These are phyloP conservation scores for Actinidia polygama DNA, from an alignment of 179 eudicot genomes.

Conservation along the genomic window DNA sequence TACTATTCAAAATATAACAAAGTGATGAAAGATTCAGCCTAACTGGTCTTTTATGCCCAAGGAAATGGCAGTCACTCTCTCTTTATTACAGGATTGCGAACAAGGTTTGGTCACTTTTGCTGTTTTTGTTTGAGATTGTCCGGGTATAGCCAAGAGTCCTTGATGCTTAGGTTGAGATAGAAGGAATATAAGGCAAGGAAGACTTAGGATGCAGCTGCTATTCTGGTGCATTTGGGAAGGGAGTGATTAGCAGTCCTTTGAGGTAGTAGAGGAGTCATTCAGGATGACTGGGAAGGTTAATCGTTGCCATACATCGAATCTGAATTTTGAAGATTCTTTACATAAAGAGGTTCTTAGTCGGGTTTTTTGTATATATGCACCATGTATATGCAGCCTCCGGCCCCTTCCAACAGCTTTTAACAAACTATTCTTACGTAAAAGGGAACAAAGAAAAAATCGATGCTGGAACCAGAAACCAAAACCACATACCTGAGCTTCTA, in stretches of 20 bases:
- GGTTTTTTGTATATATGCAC: too few species aligned
- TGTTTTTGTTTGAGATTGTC: conserved; percentile 10
- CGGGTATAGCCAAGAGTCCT: background rate
- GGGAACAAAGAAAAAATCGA: conserved; percentile 19
- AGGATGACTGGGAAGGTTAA: too few species aligned
- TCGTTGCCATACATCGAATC: background rate
- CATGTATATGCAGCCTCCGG: too few species aligned
- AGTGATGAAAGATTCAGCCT: background rate
- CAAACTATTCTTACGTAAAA: background rate
- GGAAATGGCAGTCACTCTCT: background rate
- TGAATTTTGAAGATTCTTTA: background rate
- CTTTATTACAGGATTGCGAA: background rate
- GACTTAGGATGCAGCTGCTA: conserved; percentile 9
- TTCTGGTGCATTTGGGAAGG: background rate
- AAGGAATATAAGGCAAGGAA: conserved; percentile 3
- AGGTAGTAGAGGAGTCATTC: background rate
- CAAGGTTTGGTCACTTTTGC: background rate
- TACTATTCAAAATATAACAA: background rate
- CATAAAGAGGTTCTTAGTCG: background rate
- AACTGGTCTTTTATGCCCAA: background rate
- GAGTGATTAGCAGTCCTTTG: background rate
- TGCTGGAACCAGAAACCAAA: conserved; percentile 64
- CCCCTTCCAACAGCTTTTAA: conserved; percentile 3
- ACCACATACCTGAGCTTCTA: conserved; percentile 77
- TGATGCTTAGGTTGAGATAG: conserved; percentile 6